Conservation (phyloP, 441 rosid species). For the Pelargonium fulgidum region DNA sequence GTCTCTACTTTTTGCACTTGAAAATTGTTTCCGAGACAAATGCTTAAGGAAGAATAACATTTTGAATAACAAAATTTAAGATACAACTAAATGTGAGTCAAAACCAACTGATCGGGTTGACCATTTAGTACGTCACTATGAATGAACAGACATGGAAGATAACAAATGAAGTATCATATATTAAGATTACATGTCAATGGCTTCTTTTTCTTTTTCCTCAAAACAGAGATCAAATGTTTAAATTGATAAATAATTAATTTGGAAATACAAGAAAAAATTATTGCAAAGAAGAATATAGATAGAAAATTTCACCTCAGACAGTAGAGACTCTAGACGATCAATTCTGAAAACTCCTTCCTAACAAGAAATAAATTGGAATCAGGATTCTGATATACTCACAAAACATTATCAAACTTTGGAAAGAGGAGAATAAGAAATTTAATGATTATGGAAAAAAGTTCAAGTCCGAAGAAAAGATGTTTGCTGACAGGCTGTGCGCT, state of each 20-base stretch:
- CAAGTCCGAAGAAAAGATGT: slow-evolving; percentile 10
- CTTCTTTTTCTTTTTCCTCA: slow-evolving; percentile 3
- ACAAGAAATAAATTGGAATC: slow-evolving; percentile 18
- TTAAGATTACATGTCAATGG: neutral
- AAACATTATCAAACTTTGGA: neutral
- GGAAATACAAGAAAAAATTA: neutral
- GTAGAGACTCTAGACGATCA: slow-evolving; percentile 86
- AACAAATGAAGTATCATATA: neutral
- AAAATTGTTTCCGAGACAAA: neutral
- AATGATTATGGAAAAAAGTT: neutral
- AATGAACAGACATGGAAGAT: neutral
- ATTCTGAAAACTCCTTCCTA: slow-evolving; percentile 90
- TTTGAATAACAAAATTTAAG: too few species aligned
- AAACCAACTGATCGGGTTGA: too few species aligned
- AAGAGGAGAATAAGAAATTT: neutral
- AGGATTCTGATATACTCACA: slow-evolving; percentile 4
- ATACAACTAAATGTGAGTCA: too few species aligned
- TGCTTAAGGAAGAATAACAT: neutral
- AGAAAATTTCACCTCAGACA: slow-evolving; percentile 58
- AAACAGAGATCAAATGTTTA: neutral
- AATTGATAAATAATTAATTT: neutral
- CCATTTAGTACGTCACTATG: too few species aligned
- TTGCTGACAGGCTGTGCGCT: slow-evolving; percentile 10
- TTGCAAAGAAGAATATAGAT: neutral
- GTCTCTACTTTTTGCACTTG: neutral